These are phyloP conservation scores for Lepiota venenata DNA, from an alignment of 768 basidiomycete species.

Conservation along the genomic window DNA sequence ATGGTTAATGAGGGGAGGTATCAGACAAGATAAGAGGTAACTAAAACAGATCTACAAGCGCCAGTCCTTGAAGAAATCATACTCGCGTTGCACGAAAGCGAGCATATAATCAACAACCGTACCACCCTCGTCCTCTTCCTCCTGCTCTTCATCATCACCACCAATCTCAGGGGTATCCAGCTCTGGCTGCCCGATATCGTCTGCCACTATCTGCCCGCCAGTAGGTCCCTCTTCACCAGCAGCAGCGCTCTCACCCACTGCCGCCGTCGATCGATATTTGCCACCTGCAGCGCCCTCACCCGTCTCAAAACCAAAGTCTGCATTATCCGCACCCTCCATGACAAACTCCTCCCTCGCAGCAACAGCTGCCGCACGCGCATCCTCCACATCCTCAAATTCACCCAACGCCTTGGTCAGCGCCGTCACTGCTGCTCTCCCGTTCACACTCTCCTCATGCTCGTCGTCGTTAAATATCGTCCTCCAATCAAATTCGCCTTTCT, in stretches of 20 bases:
- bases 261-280: constrained; percentile 1
- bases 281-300: constrained; percentile 10
- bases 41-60: constrained; percentile 34
- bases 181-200: constrained; percentile 24
- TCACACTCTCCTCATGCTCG: neutral
- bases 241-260: neutral
- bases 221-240: neutral
- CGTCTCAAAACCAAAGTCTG: constrained; percentile 57
- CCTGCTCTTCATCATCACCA: constrained; percentile 35
- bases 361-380: constrained; percentile 74
- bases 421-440: constrained; percentile 20
- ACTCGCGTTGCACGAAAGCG: constrained; percentile 53
- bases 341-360: constrained; percentile 72
- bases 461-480: constrained; percentile 71
- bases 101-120: constrained; percentile 87
- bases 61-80: constrained; percentile 68
- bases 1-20: neutral
- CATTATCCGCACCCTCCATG: constrained; percentile 75
- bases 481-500: constrained; percentile 95
- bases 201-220: neutral
- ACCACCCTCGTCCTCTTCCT: constrained; percentile 60
- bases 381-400: constrained; percentile 86
- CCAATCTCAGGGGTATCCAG: constrained; percentile 21
- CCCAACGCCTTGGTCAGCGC: constrained; percentile 74
- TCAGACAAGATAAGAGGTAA: constrained; percentile 1